These are phyloP conservation scores for Saccharomyces hybrid DNA, from an alignment of 1,139 yeast species.

Conservation along the genomic window DNA sequence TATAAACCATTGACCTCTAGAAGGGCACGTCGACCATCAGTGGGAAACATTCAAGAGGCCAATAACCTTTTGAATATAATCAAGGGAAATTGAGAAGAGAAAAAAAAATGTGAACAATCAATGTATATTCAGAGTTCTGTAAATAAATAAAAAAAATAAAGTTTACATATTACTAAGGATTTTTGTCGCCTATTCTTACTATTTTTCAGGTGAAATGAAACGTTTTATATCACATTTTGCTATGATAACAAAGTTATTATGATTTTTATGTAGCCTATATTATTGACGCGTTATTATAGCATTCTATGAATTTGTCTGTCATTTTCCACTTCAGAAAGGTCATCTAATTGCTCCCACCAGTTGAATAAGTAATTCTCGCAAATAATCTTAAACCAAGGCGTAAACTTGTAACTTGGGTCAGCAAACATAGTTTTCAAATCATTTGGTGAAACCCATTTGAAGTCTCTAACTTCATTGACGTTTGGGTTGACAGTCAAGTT, in stretches of 20 bases:
- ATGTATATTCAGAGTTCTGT: neutral
- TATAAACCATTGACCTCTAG: neutral
- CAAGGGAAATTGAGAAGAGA: neutral
- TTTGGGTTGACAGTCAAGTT: conserved; percentile 41
- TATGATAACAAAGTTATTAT: neutral
- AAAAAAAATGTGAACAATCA: neutral
- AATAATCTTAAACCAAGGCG: conserved; percentile 97
- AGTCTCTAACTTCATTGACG: conserved; percentile 79
- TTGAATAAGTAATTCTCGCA: conserved; percentile 83
- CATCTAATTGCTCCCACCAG: conserved; percentile 83
- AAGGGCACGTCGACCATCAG: neutral
- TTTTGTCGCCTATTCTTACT: neutral
- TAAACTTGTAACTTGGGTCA: conserved; percentile 57
- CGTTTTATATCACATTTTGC: neutral
- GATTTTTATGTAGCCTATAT: neutral
- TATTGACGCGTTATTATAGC: conserved; percentile 13
- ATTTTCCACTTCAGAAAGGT: conserved; percentile 31
- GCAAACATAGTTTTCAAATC: conserved; percentile 71
- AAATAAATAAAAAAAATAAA: neutral
- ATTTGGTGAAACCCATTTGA: conserved; percentile 58
- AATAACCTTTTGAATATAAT: neutral
- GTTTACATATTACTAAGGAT: neutral
- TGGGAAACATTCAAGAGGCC: neutral
- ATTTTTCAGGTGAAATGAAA: neutral
- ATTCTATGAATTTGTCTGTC: conserved; percentile 30